Percentiles rank a stretch among this genome's conserved stretches.
These are phyloP conservation scores for Kwoniella mangroviensis DNA, from an alignment of 768 basidiomycete genomes.

Conservation along the genomic window DNA sequence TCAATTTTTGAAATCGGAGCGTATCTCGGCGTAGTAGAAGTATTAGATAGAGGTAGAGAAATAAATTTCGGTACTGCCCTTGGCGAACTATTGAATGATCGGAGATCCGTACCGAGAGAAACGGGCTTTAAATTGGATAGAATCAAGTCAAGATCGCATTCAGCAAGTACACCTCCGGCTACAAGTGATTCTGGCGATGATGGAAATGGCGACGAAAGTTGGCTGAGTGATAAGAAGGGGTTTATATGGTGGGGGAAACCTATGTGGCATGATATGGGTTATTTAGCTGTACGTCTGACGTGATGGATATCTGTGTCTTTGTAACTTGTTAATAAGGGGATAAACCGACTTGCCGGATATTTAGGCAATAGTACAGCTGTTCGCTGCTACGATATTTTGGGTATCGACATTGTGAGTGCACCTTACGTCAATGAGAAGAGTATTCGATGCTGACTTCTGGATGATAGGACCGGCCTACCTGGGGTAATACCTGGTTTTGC, in stretches of 20 bases:
- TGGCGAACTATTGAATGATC: slow-evolving; percentile 30
- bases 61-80: slow-evolving; percentile 40
- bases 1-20: slow-evolving; percentile 68
- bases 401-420: slow-evolving; percentile 58
- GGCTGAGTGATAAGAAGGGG: slow-evolving; percentile 13
- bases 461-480: slow-evolving; percentile 59
- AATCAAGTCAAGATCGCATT: slow-evolving; percentile 11
- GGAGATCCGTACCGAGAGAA: slow-evolving; percentile 11
- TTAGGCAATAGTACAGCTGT: slow-evolving; percentile 64
- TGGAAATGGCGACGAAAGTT: neutral
- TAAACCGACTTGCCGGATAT: neutral
- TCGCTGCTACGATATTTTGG: slow-evolving; percentile 70
- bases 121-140: neutral
- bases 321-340: neutral
- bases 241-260: slow-evolving; percentile 54
- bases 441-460: neutral
- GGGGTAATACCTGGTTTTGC: slow-evolving; percentile 59
- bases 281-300: slow-evolving; percentile 55
- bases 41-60: slow-evolving; percentile 52
- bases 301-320: neutral
- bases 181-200: neutral
- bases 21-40: slow-evolving; percentile 65
- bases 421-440: neutral
- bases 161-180: neutral
- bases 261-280: slow-evolving; percentile 50